phyloP scores from a whole-genome alignment of 2,329 filamentous ascomycete species.

The Cladobotryum protrusum region DNA sequence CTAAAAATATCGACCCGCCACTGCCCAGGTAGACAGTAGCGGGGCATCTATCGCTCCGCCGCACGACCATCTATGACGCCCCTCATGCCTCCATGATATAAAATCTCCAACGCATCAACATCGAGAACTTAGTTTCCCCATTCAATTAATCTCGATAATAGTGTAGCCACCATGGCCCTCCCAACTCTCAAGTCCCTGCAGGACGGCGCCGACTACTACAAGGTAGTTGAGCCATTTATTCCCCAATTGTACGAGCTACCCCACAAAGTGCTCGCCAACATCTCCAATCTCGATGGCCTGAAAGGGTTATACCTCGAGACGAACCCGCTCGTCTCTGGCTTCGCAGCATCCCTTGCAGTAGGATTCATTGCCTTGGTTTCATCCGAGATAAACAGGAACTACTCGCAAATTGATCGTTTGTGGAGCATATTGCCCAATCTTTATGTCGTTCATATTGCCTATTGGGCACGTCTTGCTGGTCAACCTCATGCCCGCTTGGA shows the following conservation, averaged over 20 bases:
- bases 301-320: slow-evolving; percentile 71
- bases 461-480: slow-evolving; percentile 74
- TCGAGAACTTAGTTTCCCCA: background rate
- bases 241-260: slow-evolving; percentile 66
- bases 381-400: slow-evolving; percentile 86
- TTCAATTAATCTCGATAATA: background rate
- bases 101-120: background rate
- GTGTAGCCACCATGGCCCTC: slow-evolving; percentile 53
- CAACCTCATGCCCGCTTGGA: slow-evolving; percentile 66
- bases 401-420: slow-evolving; percentile 89
- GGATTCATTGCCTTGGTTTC: slow-evolving; percentile 64
- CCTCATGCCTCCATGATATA: background rate
- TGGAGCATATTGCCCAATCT: slow-evolving; percentile 88
- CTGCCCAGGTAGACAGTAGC: background rate
- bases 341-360: slow-evolving; percentile 67
- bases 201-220: slow-evolving; percentile 71
- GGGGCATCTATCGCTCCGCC: background rate
- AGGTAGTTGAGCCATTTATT: slow-evolving; percentile 69
- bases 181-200: slow-evolving; percentile 62
- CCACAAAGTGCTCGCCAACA: slow-evolving; percentile 52
- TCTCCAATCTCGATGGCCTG: slow-evolving; percentile 55
- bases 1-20: background rate
- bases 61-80: slow-evolving; percentile 4
- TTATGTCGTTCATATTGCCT: slow-evolving; percentile 76
- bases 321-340: slow-evolving; percentile 74